phyloP scores from a whole-genome alignment of 257 asterid species.

The Ajuga chamaepitys region DNA sequence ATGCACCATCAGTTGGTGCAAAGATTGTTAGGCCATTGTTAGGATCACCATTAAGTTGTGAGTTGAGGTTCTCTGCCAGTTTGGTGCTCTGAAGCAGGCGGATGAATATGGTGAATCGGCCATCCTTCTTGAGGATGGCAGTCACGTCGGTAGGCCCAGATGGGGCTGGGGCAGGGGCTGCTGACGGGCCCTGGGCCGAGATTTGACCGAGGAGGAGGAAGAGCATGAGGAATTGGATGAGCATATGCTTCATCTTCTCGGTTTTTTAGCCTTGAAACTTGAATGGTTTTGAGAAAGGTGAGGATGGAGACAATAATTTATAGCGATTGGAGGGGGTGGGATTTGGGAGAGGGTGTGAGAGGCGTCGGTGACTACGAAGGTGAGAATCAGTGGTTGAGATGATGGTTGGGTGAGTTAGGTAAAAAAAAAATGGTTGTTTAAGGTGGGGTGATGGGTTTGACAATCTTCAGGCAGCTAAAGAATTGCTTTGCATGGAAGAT shows the following conservation, averaged over 20 bases:
- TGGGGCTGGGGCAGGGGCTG: constrained; percentile 41
- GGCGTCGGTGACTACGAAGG: not conserved
- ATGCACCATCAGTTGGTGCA: constrained; percentile 40
- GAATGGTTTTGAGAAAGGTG: not conserved
- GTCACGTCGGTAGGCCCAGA: constrained; percentile 38
- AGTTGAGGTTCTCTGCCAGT: constrained; percentile 28
- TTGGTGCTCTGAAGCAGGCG: constrained; percentile 47
- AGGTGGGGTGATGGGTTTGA: constrained; percentile 30
- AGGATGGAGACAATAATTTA: not conserved
- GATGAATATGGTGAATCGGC: constrained; percentile 33
- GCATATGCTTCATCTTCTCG: constrained; percentile 1
- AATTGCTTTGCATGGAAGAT: constrained; percentile 40
- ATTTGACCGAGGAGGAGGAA: constrained; percentile 7
- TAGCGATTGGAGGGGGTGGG: not conserved
- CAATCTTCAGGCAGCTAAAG: constrained; percentile 21
- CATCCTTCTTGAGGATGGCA: constrained; percentile 43
- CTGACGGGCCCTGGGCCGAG: constrained; percentile 31
- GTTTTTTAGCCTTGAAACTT: not conserved
- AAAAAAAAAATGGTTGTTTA: constrained; percentile 5
- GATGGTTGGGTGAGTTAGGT: constrained; percentile 25
- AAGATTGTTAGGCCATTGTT: constrained; percentile 35
- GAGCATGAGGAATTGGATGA: not conserved
- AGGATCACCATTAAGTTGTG: constrained; percentile 28
- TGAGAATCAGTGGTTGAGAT: constrained; percentile 12
- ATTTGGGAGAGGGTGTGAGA: not conserved